Evolutionary conservation across 2,329 filamentous ascomycete genomes (phyloP).

Genomic region (Chalaropsis ovoidea): DNA sequence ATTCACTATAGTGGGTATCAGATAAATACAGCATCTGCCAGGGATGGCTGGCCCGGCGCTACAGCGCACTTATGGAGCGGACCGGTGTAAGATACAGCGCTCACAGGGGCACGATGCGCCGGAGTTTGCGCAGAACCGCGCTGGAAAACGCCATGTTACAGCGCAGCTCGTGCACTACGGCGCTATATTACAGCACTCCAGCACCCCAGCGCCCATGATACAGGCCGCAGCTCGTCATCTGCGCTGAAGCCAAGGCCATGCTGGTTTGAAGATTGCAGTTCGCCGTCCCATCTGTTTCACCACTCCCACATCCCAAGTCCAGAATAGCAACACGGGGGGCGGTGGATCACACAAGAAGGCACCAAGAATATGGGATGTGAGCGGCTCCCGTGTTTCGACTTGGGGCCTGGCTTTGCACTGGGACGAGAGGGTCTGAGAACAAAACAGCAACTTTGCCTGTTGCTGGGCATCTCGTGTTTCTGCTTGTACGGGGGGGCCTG

Average conservation of each 20-base stretch:
- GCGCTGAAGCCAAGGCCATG: neutral
- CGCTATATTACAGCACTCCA: neutral
- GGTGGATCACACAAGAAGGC: neutral
- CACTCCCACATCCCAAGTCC: neutral
- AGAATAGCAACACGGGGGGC: neutral
- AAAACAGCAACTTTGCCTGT: neutral
- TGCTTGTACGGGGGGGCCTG: neutral
- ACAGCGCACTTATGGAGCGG: neutral
- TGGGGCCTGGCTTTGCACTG: neutral
- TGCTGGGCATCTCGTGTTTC: neutral
- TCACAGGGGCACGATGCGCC: too few relatives aligned
- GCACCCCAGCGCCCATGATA: neutral
- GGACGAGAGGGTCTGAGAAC: neutral
- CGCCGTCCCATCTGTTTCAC: conserved; percentile 9
- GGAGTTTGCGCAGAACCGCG: neutral
- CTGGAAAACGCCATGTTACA: too few relatives aligned
- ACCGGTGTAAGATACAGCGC: too few relatives aligned
- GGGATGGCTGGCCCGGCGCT: neutral
- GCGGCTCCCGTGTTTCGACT: conserved; percentile 8
- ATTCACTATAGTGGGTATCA: neutral
- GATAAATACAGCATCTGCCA: neutral
- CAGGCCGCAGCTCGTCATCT: neutral
- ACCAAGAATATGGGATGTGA: neutral
- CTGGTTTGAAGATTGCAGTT: neutral
- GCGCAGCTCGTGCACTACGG: too few relatives aligned